Evolutionary conservation across 2,329 filamentous ascomycete genomes (phyloP).

Genomic region (Orbilia blumenaviensis): DNA sequence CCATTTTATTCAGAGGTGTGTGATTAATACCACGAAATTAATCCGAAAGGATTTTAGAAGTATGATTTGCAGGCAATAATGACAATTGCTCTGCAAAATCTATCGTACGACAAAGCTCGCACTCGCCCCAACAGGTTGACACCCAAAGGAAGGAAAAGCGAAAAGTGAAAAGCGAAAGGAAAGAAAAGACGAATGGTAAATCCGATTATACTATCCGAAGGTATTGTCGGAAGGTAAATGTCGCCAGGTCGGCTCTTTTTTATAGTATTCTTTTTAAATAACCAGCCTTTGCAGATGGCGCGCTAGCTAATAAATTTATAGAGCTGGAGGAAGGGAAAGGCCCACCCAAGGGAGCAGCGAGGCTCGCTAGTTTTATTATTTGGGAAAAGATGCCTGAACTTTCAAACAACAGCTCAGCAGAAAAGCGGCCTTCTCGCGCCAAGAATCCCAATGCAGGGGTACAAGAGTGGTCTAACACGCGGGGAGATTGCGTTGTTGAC

Average conservation of each 20-base stretch:
- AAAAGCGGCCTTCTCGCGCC: neutral
- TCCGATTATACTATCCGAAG: neutral
- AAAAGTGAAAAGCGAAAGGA: neutral
- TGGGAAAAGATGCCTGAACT: constrained; percentile 37
- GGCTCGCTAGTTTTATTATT: constrained; percentile 24
- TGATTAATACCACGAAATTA: constrained; percentile 35
- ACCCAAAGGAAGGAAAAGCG: neutral
- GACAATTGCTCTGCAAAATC: neutral
- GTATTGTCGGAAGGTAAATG: neutral
- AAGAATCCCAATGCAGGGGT: constrained; percentile 22
- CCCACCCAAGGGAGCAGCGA: constrained; percentile 25
- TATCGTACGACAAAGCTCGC: neutral
- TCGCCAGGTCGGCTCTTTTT: neutral
- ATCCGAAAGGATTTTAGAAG: constrained; percentile 19
- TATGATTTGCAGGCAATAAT: constrained; percentile 5
- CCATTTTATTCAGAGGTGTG: constrained; percentile 46
- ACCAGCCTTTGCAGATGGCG: too few relatives aligned
- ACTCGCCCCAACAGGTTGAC: neutral
- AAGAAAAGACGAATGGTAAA: too few relatives aligned
- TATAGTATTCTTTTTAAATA: neutral
- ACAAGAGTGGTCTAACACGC: neutral
- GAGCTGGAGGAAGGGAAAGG: neutral
- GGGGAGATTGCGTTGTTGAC: constrained; percentile 12
- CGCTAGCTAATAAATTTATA: neutral
- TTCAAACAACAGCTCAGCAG: neutral